Evolutionary conservation across 202 grass and related monocot genomes (phyloP).

Genomic region (Tripidium arundinaceum): DNA sequence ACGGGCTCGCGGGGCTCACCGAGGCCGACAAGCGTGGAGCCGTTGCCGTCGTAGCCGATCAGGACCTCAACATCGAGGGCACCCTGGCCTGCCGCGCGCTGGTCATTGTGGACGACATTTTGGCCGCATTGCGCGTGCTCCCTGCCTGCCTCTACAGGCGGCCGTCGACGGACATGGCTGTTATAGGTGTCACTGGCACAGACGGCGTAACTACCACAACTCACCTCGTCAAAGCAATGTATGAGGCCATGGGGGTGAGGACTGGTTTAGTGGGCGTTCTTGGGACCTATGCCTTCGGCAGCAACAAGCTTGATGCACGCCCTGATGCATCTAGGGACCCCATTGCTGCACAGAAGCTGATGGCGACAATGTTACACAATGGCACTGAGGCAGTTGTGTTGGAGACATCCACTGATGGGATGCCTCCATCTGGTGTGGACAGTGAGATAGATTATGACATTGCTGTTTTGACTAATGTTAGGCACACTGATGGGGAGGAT

Average conservation of each 20-base stretch:
- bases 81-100: slow-evolving; percentile 73
- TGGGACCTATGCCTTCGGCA: slow-evolving; percentile 68
- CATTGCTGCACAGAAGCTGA: slow-evolving; percentile 76
- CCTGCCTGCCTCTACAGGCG: slow-evolving; percentile 70
- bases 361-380: slow-evolving; percentile 91
- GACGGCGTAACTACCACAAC: slow-evolving; percentile 60
- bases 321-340: slow-evolving; percentile 45
- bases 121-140: slow-evolving; percentile 43
- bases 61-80: slow-evolving; percentile 87
- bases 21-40: slow-evolving; percentile 90
- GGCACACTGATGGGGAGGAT: slow-evolving; percentile 43
- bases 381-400: slow-evolving; percentile 78
- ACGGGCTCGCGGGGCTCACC: slow-evolving; percentile 63
- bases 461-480: slow-evolving; percentile 77
- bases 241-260: slow-evolving; percentile 79
- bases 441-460: slow-evolving; percentile 86
- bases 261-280: slow-evolving; percentile 70
- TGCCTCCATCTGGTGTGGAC: slow-evolving; percentile 34
- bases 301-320: slow-evolving; percentile 57
- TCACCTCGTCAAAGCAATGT: slow-evolving; percentile 87
- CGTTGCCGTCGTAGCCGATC: slow-evolving; percentile 77
- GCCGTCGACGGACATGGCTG: slow-evolving; percentile 62
- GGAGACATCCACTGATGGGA: slow-evolving; percentile 59
- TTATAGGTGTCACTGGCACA: slow-evolving; percentile 73
- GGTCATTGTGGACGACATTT: slow-evolving; percentile 81